Conservation (phyloP, 139 green algal species). For the Chlamydomonas sp. region DNA sequence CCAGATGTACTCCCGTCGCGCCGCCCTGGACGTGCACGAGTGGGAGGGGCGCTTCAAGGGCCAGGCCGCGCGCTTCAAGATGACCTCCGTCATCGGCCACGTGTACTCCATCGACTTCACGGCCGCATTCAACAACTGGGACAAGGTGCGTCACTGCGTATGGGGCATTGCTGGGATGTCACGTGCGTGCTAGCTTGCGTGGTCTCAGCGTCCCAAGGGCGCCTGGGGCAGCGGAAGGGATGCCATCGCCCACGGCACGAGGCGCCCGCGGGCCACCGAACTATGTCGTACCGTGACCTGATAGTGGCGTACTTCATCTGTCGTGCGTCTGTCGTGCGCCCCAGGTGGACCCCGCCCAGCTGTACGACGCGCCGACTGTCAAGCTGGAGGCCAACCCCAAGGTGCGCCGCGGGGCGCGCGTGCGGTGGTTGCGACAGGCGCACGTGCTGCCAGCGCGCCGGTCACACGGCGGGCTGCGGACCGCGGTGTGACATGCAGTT, state of each 20-base stretch:
- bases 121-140: constrained; percentile 84
- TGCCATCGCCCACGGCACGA: too few species aligned
- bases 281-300: neutral
- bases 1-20: constrained; percentile 58
- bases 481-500: too few species aligned
- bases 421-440: neutral
- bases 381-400: constrained; percentile 92
- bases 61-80: constrained; percentile 63
- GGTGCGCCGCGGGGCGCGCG: constrained; percentile 38
- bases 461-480: too few species aligned
- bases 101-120: constrained; percentile 89
- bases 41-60: constrained; percentile 75
- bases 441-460: too few species aligned
- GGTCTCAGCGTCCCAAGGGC: too few species aligned
- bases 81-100: constrained; percentile 56
- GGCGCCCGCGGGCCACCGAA: too few species aligned
- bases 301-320: neutral
- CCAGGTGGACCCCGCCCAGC: constrained; percentile 73
- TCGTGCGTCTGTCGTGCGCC: constrained; percentile 1
- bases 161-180: too few species aligned
- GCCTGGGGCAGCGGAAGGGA: too few species aligned
- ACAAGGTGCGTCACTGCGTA: constrained; percentile 43
- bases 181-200: too few species aligned
- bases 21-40: constrained; percentile 83
- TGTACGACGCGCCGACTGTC: constrained; percentile 85